Base-by-base conservation (phyloP, 192 early-diverging fungal genomes). In the Kickxella alabastrina region DNA sequence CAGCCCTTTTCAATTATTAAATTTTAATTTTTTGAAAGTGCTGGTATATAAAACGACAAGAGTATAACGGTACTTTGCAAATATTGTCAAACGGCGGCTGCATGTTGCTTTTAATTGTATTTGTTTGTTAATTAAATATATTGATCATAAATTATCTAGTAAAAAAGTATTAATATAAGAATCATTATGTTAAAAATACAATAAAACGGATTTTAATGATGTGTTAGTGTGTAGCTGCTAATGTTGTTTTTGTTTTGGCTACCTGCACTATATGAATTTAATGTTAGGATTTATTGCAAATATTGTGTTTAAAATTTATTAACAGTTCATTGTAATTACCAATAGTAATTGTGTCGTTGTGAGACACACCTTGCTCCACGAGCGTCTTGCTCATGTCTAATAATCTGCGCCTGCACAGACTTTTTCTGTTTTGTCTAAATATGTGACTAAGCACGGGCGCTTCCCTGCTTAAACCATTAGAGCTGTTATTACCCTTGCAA, bases 361-460 rank as follows among this genome's bases (percentile, higher is more conserved):
- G 27, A 8, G 17, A 3, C 10, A 48, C 17, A 21, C 45, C 45
- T 17, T 48, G 45, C 17, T 48, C 45, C 6, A 21, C 12, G 0
- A 48, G 45, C 6, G 31, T 48, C 18, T 48, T 48, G 45, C 21
- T 31, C 18, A n/a, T 15, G 21, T 21, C 29, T 8, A 48, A 26
- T 2, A 34, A 17, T 6, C 10, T 32, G 28, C 21, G n/a, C 22
- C 29, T 29, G 18, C 5, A 10, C 15, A 48, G 18, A 6, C 27
- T 48, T 7, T 26, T 31, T 10, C 29, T 28, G 6, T 18, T 14
- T 9, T 48, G 10, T 22, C 13, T 48, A 17, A 9, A 34, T 34
- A 18, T 17, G 17, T 48, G 29, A 8, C 45, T 34, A 15, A 14
- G 34, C 2, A 1, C 15, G 28, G 3, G 17, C 14, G 18, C 8